Evolutionary conservation across 805 yeast genomes (phyloP).

Genomic region (Schwanniomyces yamadae): DNA sequence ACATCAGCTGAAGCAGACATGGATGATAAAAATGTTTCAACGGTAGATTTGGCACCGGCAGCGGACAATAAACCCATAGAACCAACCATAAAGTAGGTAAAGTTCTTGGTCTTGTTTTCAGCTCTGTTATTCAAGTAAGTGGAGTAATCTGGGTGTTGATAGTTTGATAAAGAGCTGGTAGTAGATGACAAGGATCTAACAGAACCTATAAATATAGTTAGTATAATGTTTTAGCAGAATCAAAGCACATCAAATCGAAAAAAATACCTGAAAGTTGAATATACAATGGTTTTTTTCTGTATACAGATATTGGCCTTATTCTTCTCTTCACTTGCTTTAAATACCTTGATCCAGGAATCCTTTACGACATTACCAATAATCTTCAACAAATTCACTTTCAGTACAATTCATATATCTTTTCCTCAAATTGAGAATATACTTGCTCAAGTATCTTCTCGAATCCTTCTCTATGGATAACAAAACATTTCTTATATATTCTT

Average conservation of each 20-base stretch:
- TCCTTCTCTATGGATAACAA: too few relatives aligned
- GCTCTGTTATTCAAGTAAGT: conserved; percentile 71
- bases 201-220: conserved; percentile 25
- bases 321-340: too few relatives aligned
- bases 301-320: too few relatives aligned
- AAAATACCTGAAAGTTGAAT: background rate
- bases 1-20: conserved; percentile 99
- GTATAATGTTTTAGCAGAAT: conserved; percentile 12
- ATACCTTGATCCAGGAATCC: too few relatives aligned
- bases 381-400: too few relatives aligned
- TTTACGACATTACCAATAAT: too few relatives aligned
- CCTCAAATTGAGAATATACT: too few relatives aligned
- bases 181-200: conserved; percentile 54
- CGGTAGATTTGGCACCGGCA: conserved; percentile 95
- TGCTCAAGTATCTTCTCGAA: too few relatives aligned
- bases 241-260: background rate
- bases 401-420: too few relatives aligned
- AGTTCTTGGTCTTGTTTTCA: conserved; percentile 73
- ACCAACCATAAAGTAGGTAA: conserved; percentile 97
- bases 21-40: conserved; percentile 85
- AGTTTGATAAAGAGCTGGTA: conserved; percentile 63
- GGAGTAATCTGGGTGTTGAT: conserved; percentile 89
- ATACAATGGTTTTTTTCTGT: background rate
- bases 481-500: too few relatives aligned
- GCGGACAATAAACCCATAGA: conserved; percentile 87